phyloP scores from a whole-genome alignment of 1,139 yeast species.

The Eremothecium cymbalariae region DNA sequence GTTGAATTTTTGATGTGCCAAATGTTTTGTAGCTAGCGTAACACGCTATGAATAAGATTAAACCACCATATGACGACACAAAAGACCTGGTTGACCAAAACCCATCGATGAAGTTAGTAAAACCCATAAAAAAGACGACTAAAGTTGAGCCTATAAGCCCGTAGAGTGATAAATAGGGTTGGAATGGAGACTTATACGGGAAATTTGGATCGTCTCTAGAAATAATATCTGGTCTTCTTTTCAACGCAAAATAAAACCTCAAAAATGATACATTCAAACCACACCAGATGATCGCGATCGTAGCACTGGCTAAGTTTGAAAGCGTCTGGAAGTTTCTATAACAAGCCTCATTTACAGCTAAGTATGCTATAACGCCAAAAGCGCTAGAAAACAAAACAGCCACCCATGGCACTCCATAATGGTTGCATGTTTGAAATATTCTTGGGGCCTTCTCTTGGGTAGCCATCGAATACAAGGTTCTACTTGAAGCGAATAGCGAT shows the following conservation, averaged over 20 bases:
- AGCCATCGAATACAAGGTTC: conserved; percentile 40
- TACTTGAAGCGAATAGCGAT: conserved; percentile 36
- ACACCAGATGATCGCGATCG: conserved; percentile 76
- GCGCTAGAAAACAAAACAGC: conserved; percentile 56
- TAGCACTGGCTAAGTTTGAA: conserved; percentile 59
- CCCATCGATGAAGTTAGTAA: conserved; percentile 52
- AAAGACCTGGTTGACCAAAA: conserved; percentile 60
- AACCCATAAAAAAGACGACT: conserved; percentile 61
- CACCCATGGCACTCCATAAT: conserved; percentile 63
- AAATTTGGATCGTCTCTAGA: conserved; percentile 54
- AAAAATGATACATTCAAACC: conserved; percentile 70
- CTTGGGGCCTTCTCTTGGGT: conserved; percentile 64
- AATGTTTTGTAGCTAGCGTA: conserved; percentile 50
- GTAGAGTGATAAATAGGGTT: conserved; percentile 64
- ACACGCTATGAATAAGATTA: conserved; percentile 46
- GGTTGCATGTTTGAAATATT: conserved; percentile 51
- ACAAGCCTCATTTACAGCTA: conserved; percentile 53
- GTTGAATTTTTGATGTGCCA: conserved; percentile 44
- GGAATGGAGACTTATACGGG: conserved; percentile 70
- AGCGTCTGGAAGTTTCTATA: conserved; percentile 58
- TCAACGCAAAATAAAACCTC: conserved; percentile 62
- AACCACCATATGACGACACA: conserved; percentile 61
- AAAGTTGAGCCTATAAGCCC: conserved; percentile 48
- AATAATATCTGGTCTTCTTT: conserved; percentile 55
- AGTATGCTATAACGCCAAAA: conserved; percentile 53